Base-by-base conservation (phyloP, 1,284 basidiomycete species). In the Irpex lacteus region DNA sequence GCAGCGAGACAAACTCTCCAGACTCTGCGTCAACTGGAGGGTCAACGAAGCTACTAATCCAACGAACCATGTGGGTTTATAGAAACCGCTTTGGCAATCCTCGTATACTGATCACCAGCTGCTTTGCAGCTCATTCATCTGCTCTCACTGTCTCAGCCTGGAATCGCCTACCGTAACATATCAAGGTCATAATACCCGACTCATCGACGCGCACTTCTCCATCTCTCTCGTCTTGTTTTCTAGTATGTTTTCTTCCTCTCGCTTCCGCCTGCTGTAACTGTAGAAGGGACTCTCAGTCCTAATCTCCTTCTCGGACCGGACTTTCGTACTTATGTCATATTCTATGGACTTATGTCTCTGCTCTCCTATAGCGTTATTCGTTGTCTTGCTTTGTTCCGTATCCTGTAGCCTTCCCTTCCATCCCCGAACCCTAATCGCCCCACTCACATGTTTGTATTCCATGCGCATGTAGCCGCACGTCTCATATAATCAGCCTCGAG, bases 1-100 rank as follows among this genome's bases (percentile, higher is more conserved):
- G 75, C 75, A 7, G 74, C 76, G 4, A 70, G 71, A 34, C 68
- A 70, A 50, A 72, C 74, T 3, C 63, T 77, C 50, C 59, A 52
- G 18, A 52, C 50, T 8, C 6, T 52, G 18, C 50, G 15, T 21
- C 50, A 52, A 52, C 50, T 52, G 11, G 50, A 65, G 61, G 64
- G 72, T 19, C 63, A 66, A 44, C 58, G 63, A 40, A 58, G 59
- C 44, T 66, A 66, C 49, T 60, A 61, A 38, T 57, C 18, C 18
- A 19, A 19, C 11, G 11, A 9, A 52, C 18, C 18, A 8, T 18
- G 19, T 52, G n/a, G 3, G 8, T 3, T 13, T 21, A 52, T 52
- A 21, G 13, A 19, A 52, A 21, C 18, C 50, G n/a, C 19, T 52
- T 21, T 47, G 9, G 26, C 26, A 26, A 26, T 26, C 26, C 26